Conservation (phyloP, 129 eudicot genomes). For the Chrysanthemum makinoi region DNA sequence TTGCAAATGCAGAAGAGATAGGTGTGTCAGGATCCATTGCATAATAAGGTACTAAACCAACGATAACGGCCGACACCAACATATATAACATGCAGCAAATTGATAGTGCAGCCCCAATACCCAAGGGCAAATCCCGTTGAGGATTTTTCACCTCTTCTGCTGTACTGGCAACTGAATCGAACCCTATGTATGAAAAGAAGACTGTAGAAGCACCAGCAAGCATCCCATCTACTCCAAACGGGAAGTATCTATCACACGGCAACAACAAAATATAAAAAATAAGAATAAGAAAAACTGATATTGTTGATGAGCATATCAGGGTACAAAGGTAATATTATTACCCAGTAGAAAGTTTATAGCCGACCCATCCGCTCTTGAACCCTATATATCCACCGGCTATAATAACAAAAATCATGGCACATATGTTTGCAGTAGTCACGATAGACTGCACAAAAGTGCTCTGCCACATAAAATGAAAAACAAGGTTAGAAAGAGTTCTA, state of each 20-base stretch:
- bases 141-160: constrained; percentile 99
- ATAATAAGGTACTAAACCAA: constrained; percentile 91
- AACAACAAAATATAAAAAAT: constrained; percentile 7
- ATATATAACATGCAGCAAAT: constrained; percentile 87
- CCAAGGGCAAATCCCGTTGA: constrained; percentile 88
- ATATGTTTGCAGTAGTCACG: constrained; percentile 70
- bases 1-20: constrained; percentile 91
- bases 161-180: constrained; percentile 97
- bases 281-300: neutral
- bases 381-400: constrained; percentile 90
- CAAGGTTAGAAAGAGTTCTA: neutral
- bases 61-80: constrained; percentile 93
- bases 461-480: constrained; percentile 39
- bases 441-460: constrained; percentile 77
- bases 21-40: constrained; percentile 97
- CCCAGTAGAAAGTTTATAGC: constrained; percentile 84
- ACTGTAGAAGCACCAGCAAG: constrained; percentile 99
- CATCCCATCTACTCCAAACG: constrained; percentile 91
- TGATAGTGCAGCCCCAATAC: constrained; percentile 84
- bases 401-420: constrained; percentile 82
- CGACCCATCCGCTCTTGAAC: constrained; percentile 88
- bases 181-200: constrained; percentile 93
- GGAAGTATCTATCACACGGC: constrained; percentile 57
- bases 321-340: constrained; percentile 24
- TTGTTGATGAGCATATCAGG: constrained; percentile 11